Evolutionary conservation across 176 grass and related monocot species (phyloP), one percentile per base, ranked within the genome.

Genomic region (Paspalum notatum): DNA sequence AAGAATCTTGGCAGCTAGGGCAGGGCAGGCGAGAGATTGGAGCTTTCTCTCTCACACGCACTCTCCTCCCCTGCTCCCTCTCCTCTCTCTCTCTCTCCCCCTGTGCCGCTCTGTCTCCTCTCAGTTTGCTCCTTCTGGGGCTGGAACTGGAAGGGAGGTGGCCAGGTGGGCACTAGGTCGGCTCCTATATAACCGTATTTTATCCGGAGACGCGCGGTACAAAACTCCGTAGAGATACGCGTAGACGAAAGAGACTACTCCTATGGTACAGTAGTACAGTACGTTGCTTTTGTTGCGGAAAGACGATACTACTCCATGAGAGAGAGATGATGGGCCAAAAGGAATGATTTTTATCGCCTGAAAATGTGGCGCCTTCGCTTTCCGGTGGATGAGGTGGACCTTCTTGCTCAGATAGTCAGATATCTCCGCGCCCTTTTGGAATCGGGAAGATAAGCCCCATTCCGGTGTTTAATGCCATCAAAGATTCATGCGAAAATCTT

Each of bases 181-280:
- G 37, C 67, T 59, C 49, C 79, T 85, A 71, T 78, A 78, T 86
- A 83, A 61, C 51, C 13, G 88, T 68, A 89, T 89, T 85, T 84
- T 58, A 45, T 66, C 62, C 37, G 18, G 6, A 17, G 9, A 11
- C 53, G 41, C 53, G 71, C 70, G 0, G 54, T 84, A 70, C 13
- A 51, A 10, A 12, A 20, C 7, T 3, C 5, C 3, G 64, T 60
- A 73, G 2, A 74, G 7, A 49, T 78, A 78, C n/a, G 7, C 3
- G 74, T 70, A 75, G 10, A 75, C 43, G 48, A 80, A 47, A 8
- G 5, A 20, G 27, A 5, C 2, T n/a, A 55, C 14, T 5, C 42
- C 32, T 1, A 32, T 32, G 32, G 32, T 32, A 32, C 32, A 32
- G 32, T 32, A 32, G 42, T 42, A 42, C 18, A n/a, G 18, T 56